Conservation (phyloP, 768 basidiomycete species). For the Lyophyllum decastes region DNA sequence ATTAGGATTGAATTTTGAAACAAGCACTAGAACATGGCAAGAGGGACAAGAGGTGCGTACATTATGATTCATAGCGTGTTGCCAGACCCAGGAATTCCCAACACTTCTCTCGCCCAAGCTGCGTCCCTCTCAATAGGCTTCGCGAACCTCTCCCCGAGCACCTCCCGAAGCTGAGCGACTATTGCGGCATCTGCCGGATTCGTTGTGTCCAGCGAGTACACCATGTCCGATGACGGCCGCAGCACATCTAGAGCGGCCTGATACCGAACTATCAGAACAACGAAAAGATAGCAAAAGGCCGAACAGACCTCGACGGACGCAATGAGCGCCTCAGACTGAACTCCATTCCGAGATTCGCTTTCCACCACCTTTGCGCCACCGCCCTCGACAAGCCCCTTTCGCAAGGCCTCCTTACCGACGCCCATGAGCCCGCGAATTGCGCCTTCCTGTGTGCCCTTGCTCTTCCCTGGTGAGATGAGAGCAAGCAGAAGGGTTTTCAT, state of each 20-base stretch:
- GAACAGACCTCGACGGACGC: conserved; percentile 61
- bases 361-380: conserved; percentile 76
- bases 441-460: conserved; percentile 83
- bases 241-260: conserved; percentile 67
- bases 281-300: neutral
- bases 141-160: conserved; percentile 66
- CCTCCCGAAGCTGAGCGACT: conserved; percentile 47
- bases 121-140: conserved; percentile 56
- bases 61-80: conserved; percentile 9
- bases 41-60: neutral
- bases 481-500: conserved; percentile 86
- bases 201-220: conserved; percentile 53
- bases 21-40: neutral
- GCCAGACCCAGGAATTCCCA: conserved; percentile 32
- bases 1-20: neutral
- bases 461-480: conserved; percentile 70
- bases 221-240: conserved; percentile 56
- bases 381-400: conserved; percentile 80
- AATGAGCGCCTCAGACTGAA: conserved; percentile 47
- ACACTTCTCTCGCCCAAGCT: conserved; percentile 63
- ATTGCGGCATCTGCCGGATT: conserved; percentile 50
- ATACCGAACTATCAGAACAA: neutral
- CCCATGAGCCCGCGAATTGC: conserved; percentile 86
- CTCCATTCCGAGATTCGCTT: conserved; percentile 52
- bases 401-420: conserved; percentile 82